phyloP scores from a whole-genome alignment of 345 rosid genomes.

The Gynandropsis gynandra region DNA sequence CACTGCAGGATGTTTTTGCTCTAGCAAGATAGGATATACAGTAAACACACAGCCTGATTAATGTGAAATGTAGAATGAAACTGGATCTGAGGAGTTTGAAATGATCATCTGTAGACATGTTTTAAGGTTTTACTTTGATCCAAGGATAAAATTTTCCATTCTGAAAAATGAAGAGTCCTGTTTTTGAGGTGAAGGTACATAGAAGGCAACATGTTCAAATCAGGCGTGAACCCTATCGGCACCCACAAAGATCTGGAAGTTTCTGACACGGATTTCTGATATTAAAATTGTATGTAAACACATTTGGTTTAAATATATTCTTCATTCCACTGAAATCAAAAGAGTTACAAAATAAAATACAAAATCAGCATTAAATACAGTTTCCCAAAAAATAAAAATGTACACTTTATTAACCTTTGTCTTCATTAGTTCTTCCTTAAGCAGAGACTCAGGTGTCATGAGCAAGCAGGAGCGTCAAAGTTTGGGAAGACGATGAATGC shows the following conservation, averaged over 20 bases:
- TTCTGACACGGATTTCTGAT: conserved; percentile 82
- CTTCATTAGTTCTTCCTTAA: too few relatives aligned
- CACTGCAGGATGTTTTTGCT: not conserved
- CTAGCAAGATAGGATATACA: too few relatives aligned
- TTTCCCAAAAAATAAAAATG: too few relatives aligned
- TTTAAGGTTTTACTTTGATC: conserved; percentile 6
- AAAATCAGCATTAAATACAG: too few relatives aligned
- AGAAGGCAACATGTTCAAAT: conserved; percentile 74
- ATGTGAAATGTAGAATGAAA: conserved; percentile 5
- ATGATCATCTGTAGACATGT: not conserved
- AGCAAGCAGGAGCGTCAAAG: conserved; percentile 70
- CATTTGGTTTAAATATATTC: too few relatives aligned
- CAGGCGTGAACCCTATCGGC: conserved; percentile 81
- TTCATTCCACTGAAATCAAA: too few relatives aligned
- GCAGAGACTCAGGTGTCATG: too few relatives aligned
- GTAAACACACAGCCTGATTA: too few relatives aligned
- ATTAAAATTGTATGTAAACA: too few relatives aligned
- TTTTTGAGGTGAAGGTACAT: conserved; percentile 54
- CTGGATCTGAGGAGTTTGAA: conserved; percentile 2
- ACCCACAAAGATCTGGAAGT: conserved; percentile 77
- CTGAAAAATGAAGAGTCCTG: not conserved
- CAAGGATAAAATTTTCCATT: not conserved
- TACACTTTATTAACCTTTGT: too few relatives aligned
- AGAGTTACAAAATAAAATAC: too few relatives aligned
- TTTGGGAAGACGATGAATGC: conserved; percentile 70